Evolutionary conservation across 176 grass and related monocot genomes (phyloP).

Genomic region (Eremochloa ophiuroides): DNA sequence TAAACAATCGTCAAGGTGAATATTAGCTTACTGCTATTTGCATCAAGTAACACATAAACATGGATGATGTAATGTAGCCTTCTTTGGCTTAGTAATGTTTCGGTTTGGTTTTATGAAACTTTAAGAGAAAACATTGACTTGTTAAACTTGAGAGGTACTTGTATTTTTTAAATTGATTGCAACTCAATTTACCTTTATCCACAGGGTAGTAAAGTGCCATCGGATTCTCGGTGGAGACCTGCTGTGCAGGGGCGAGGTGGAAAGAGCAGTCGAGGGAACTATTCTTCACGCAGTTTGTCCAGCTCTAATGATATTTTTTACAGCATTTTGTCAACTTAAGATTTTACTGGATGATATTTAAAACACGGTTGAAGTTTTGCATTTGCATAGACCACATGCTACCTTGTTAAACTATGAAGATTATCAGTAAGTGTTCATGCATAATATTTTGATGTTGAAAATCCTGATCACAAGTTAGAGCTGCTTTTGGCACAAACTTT

Average conservation of each 20-base stretch:
- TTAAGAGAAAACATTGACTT: background rate
- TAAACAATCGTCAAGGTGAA: background rate
- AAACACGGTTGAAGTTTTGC: background rate
- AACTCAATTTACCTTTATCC: slow-evolving; percentile 2
- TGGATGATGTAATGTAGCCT: background rate
- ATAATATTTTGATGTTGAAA: background rate
- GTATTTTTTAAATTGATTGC: background rate
- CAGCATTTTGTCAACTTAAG: background rate
- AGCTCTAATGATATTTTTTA: slow-evolving; percentile 39
- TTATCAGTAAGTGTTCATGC: background rate
- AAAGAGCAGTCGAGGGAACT: slow-evolving; percentile 45
- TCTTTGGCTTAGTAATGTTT: background rate
- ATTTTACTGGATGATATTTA: background rate
- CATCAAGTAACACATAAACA: background rate
- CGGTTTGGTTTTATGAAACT: background rate
- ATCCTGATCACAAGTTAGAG: background rate
- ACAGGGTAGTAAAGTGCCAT: slow-evolving; percentile 40
- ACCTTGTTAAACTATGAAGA: background rate
- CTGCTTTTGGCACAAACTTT: background rate
- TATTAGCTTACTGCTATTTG: background rate
- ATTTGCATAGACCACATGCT: background rate
- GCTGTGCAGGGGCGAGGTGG: slow-evolving; percentile 45
- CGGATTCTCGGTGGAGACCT: slow-evolving; percentile 42
- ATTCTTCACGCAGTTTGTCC: slow-evolving; percentile 32
- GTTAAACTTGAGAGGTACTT: background rate